phyloP scores from a whole-genome alignment of 371 early-diverging fungal species.

The Parasitella parasitica region DNA sequence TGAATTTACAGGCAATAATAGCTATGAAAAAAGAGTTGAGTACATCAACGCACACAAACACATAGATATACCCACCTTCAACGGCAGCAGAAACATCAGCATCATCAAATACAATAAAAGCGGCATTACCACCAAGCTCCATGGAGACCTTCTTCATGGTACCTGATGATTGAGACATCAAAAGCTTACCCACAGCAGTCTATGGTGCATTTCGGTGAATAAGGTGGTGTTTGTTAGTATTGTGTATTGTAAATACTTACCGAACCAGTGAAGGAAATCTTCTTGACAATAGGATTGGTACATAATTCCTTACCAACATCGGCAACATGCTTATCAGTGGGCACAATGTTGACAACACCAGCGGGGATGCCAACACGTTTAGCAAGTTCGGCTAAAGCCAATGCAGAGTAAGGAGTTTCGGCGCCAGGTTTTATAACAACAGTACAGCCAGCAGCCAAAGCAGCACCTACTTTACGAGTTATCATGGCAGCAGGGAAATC shows the following conservation, averaged over 20 bases:
- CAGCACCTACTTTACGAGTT: conserved; percentile 84
- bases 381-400: conserved; percentile 77
- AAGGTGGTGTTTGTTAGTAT: too few relatives aligned
- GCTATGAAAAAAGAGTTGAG: background rate
- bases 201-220: too few relatives aligned
- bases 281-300: conserved; percentile 63
- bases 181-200: conserved; percentile 70
- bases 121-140: conserved; percentile 87
- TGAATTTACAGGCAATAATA: conserved; percentile 75
- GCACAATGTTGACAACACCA: conserved; percentile 85
- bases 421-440: conserved; percentile 77
- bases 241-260: conserved; percentile 40
- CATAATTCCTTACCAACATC: conserved; percentile 72
- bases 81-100: conserved; percentile 71
- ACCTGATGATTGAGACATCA: conserved; percentile 69
- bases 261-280: conserved; percentile 85
- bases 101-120: conserved; percentile 90
- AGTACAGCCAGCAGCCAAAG: conserved; percentile 78
- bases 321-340: conserved; percentile 59
- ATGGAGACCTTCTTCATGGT: conserved; percentile 80
- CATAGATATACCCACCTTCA: conserved; percentile 14
- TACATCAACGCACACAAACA: background rate
- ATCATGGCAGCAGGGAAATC: conserved; percentile 93
- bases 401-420: conserved; percentile 83
- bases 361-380: conserved; percentile 82